These are phyloP conservation scores for Neltuma alba DNA, from an alignment of 306 rosid genomes.

Conservation along the genomic window DNA sequence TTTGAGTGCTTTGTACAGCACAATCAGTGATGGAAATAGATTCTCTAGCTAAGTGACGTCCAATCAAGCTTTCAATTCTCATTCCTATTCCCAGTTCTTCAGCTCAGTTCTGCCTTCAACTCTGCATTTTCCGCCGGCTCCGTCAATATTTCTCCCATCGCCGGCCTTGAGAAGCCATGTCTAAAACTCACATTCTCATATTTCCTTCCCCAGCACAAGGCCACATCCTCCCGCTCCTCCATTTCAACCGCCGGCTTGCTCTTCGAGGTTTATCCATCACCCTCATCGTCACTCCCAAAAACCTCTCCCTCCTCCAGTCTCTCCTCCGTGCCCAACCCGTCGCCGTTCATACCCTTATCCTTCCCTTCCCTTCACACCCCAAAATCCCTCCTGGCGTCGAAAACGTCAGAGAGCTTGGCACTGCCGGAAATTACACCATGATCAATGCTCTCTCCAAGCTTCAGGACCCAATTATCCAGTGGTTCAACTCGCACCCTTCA, in stretches of 20 bases:
- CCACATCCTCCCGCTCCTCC: neutral
- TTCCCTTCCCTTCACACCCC: neutral
- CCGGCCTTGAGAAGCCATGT: neutral
- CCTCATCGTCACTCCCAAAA: neutral
- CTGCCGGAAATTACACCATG: neutral
- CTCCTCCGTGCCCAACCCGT: neutral
- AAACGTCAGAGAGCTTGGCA: neutral
- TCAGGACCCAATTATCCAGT: neutral
- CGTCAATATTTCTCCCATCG: neutral
- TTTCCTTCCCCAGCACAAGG: neutral
- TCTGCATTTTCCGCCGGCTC: neutral
- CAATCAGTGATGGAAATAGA: too few relatives aligned
- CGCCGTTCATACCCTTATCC: neutral
- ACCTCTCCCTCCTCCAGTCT: neutral
- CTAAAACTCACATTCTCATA: neutral
- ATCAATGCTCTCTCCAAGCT: neutral
- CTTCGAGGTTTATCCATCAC: neutral
- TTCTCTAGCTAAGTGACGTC: too few relatives aligned
- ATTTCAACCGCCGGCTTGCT: neutral
- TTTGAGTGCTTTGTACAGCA: too few relatives aligned
- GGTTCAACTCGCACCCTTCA: neutral
- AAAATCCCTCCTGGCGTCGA: neutral
- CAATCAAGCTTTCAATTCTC: too few relatives aligned
- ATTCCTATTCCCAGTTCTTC: too few relatives aligned
- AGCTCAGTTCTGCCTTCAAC: too few relatives aligned